A percentile compares a stretch with the other conserved stretches of the same genome.
Evolutionary conservation across 306 rosid genomes (phyloP).

Genomic region (Quillaja saponaria): DNA sequence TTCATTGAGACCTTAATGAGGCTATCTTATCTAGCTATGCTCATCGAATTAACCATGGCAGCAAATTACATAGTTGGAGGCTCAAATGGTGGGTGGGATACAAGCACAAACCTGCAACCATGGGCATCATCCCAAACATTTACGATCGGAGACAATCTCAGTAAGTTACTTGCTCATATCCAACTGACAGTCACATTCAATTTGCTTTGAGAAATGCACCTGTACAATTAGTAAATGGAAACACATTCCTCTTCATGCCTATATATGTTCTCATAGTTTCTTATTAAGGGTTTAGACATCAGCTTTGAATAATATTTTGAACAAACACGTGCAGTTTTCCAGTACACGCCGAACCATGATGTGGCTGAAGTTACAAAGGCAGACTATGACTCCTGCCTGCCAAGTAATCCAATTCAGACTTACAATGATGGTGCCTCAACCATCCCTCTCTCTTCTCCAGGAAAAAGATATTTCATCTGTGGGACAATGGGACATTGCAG

Average conservation of each 20-base stretch:
- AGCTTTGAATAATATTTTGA: too few species aligned
- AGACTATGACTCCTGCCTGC: constrained; percentile 66
- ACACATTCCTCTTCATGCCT: too few species aligned
- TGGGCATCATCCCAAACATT: constrained; percentile 63
- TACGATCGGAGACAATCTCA: constrained; percentile 66
- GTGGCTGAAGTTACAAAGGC: constrained; percentile 74
- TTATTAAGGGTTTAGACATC: too few species aligned
- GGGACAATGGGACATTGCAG: constrained; percentile 68
- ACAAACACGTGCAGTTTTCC: constrained; percentile 60
- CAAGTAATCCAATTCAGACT: constrained; percentile 51
- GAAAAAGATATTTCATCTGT: constrained; percentile 86
- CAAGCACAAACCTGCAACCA: constrained; percentile 47
- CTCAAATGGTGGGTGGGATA: constrained; percentile 68
- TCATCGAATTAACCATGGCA: constrained; percentile 53
- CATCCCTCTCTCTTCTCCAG: constrained; percentile 61
- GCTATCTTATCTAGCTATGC: constrained; percentile 33
- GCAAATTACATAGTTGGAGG: constrained; percentile 65
- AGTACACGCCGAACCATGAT: constrained; percentile 62
- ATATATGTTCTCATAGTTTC: too few species aligned
- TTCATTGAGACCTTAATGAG: constrained; percentile 40
- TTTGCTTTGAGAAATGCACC: too few species aligned
- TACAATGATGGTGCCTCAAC: constrained; percentile 61
- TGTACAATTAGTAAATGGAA: too few species aligned
- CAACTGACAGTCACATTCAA: too few species aligned
- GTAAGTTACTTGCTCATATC: constrained; percentile 58